A percentile compares a stretch with the other conserved stretches of the same genome.
These are phyloP conservation scores for Spinacia oleracea DNA, from an alignment of 179 eudicot species.

Conservation along the genomic window DNA sequence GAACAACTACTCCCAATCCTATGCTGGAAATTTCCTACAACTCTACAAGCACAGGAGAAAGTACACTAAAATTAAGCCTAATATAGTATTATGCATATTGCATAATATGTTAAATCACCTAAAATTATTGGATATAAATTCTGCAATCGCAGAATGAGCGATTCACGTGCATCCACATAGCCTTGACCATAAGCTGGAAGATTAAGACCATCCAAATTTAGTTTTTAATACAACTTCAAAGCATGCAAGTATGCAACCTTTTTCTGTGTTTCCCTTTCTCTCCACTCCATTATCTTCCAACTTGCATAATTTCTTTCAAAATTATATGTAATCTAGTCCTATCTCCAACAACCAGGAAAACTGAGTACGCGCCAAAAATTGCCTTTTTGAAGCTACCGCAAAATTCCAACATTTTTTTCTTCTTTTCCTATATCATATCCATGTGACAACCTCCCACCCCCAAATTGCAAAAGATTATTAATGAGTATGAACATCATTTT, in stretches of 20 bases:
- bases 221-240: conserved; percentile 7
- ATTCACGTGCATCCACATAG: conserved; percentile 37
- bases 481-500: not conserved
- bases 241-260: conserved; percentile 14
- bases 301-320: conserved; percentile 18
- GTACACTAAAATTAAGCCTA: conserved; percentile 12
- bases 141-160: conserved; percentile 23
- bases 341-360: conserved; percentile 20
- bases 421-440: conserved; percentile 12
- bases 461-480: conserved; percentile 20
- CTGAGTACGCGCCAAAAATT: conserved; percentile 23
- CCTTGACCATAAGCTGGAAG: conserved; percentile 27
- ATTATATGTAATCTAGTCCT: conserved; percentile 14
- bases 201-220: conserved; percentile 18
- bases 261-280: not conserved
- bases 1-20: conserved; percentile 1
- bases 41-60: conserved; percentile 1
- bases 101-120: conserved; percentile 11
- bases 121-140: not conserved
- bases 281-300: conserved; percentile 13
- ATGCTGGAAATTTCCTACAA: conserved; percentile 21
- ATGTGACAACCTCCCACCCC: conserved; percentile 25
- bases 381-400: conserved; percentile 32
- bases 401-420: not conserved
- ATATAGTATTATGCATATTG: conserved; percentile 12